Base-by-base conservation (phyloP, 352 stramenopile genomes). In the Phytophthora sojae region DNA sequence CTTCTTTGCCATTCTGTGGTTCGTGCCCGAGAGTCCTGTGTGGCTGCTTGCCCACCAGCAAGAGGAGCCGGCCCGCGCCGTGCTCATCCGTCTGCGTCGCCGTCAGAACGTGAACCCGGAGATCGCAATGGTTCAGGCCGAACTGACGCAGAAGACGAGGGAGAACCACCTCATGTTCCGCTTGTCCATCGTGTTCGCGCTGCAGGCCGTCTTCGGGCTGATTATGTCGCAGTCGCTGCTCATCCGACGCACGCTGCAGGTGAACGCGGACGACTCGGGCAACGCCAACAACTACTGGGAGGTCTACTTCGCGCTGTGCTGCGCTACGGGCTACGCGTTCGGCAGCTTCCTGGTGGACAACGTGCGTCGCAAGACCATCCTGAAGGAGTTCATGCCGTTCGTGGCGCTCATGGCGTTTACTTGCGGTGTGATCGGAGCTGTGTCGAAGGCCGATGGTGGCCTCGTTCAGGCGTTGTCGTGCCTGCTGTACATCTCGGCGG, bases 291-390 rank as follows among this genome's bases (percentile, higher is more conserved):
- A 79, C 54, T 94, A 80, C 32, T 90, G 82, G 82, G 57, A 90
- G 39, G 67, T 91, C 15, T 83, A 86, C 49, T 91, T 86, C 55
- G 73, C 74, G 2, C 50, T 90, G 26, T 88, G 77, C 58, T 80
- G 42, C 1, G 75, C 79, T 5, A 66, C 80, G 2, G 89, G 89
- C 30, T 75, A 90, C 9, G 76, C 73, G 37, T 93, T 95, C 44
- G 88, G 88, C 44, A 89, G 89, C 61, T 92, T 95, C 57, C 76
- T 93, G 37, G 81, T 95, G 52, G 89, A 95, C 67, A 93, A 90
- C 42, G 86, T 96, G 57, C 83, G 88, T n/a, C 86, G 89, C 55
- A 95, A 96, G 74, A 96, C 89, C 17, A 91, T 96, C n/a, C 64
- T 96, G 49, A 96, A 96, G 68, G 89, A 96, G 61, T 93, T 95